A percentile compares a stretch with the other conserved stretches of the same genome.
Evolutionary conservation across 805 yeast species (phyloP).

Genomic region (Saccharomyces cerevisiae): DNA sequence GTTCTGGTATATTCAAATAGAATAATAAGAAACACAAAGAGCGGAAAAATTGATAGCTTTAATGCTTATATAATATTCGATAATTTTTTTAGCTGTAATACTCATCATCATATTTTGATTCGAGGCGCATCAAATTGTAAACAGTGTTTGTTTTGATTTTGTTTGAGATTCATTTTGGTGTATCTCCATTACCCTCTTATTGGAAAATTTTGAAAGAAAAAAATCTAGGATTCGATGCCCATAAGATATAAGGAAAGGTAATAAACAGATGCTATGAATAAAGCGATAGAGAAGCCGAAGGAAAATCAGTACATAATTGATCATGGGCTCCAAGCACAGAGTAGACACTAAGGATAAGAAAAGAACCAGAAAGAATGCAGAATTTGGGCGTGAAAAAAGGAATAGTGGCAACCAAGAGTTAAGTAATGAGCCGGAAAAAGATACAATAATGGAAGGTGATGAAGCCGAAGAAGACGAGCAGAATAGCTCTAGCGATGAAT

Average conservation of each 20-base stretch:
- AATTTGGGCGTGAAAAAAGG: slow-evolving; percentile 1
- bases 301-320: neutral
- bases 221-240: neutral
- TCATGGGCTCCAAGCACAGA: neutral
- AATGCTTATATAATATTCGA: neutral
- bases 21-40: neutral
- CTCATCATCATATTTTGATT: neutral
- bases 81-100: neutral
- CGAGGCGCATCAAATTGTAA: neutral
- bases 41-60: neutral
- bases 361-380: neutral
- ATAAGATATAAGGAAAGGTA: neutral
- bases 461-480: slow-evolving; percentile 17
- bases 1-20: neutral
- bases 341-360: neutral
- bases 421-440: slow-evolving; percentile 1
- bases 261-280: neutral
- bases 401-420: slow-evolving; percentile 4
- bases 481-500: slow-evolving; percentile 18
- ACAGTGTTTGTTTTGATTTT: neutral
- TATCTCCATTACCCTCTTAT: neutral
- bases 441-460: slow-evolving; percentile 9
- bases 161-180: neutral
- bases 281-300: neutral
- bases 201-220: neutral